Percentiles rank a stretch among this genome's conserved stretches.
These are phyloP conservation scores for Colletotrichum neosansevieriae DNA, from an alignment of 2,329 filamentous ascomycete genomes.

Conservation along the genomic window DNA sequence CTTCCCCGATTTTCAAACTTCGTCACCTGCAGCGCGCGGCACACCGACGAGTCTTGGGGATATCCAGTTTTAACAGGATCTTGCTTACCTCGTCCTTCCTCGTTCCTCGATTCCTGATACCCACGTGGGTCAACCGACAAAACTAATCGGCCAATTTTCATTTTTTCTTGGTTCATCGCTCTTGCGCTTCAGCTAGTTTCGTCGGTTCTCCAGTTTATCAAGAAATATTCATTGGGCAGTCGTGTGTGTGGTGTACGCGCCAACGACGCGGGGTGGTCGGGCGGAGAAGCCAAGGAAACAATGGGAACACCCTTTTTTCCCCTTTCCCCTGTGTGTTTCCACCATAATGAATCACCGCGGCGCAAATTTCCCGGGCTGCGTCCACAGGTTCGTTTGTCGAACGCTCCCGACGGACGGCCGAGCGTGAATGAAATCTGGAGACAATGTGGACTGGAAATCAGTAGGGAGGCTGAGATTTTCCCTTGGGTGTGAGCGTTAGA, in stretches of 20 bases:
- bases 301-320: too few species aligned
- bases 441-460: not conserved
- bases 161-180: too few species aligned
- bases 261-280: too few species aligned
- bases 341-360: not conserved
- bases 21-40: conserved; percentile 15
- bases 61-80: too few species aligned
- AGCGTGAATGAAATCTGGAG: not conserved
- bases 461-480: not conserved
- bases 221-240: too few species aligned
- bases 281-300: too few species aligned
- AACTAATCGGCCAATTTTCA: not conserved
- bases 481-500: not conserved
- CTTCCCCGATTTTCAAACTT: conserved; percentile 10
- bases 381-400: too few species aligned
- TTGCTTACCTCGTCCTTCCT: not conserved
- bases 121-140: not conserved
- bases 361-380: too few species aligned
- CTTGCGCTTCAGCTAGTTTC: too few species aligned
- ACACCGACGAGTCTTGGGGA: not conserved
- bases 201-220: not conserved
- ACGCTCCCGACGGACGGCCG: conserved; percentile 1
- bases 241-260: too few species aligned
- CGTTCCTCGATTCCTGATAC: conserved; percentile 14
- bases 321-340: too few species aligned